Evolutionary conservation across 352 stramenopile genomes (phyloP).

Genomic region (Phytophthora vignae): DNA sequence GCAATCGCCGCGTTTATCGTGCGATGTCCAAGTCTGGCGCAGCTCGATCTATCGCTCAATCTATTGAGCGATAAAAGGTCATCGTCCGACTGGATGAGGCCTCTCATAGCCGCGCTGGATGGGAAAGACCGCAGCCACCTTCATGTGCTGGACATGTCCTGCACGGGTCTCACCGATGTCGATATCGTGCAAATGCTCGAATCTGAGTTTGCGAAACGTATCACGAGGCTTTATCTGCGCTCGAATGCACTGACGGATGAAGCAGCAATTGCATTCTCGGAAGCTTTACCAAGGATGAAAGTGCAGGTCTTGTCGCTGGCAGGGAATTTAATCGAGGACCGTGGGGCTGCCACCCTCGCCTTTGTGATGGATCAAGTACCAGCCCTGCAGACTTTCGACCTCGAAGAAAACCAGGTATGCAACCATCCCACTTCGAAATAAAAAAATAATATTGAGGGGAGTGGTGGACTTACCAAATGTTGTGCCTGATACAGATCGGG

Average conservation of each 20-base stretch:
- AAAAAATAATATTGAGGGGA: background rate
- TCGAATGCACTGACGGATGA: constrained; percentile 54
- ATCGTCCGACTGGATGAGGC: background rate
- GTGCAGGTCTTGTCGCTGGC: constrained; percentile 49
- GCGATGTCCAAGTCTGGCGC: constrained; percentile 36
- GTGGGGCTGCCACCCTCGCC: constrained; percentile 48
- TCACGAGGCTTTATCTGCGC: constrained; percentile 52
- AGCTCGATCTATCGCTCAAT: constrained; percentile 70
- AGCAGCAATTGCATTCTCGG: constrained; percentile 26
- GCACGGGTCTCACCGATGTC: constrained; percentile 43
- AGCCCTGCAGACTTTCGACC: constrained; percentile 49
- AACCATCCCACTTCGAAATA: background rate
- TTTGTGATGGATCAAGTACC: constrained; percentile 55
- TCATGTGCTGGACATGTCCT: constrained; percentile 57
- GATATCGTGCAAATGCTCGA: constrained; percentile 26
- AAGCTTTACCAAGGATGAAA: constrained; percentile 24
- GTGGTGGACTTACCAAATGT: background rate
- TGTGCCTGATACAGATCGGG: constrained; percentile 42
- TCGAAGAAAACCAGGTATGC: constrained; percentile 60
- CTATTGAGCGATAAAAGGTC: constrained; percentile 7
- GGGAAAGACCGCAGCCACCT: constrained; percentile 16
- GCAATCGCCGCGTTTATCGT: constrained; percentile 36
- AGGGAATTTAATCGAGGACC: constrained; percentile 53
- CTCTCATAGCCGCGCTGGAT: constrained; percentile 17
- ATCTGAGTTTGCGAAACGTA: constrained; percentile 13